Evolutionary conservation across 2,329 filamentous ascomycete genomes (phyloP), one percentile per base, ranked within the genome.

Genomic region (Alternaria novae-zelandiae): DNA sequence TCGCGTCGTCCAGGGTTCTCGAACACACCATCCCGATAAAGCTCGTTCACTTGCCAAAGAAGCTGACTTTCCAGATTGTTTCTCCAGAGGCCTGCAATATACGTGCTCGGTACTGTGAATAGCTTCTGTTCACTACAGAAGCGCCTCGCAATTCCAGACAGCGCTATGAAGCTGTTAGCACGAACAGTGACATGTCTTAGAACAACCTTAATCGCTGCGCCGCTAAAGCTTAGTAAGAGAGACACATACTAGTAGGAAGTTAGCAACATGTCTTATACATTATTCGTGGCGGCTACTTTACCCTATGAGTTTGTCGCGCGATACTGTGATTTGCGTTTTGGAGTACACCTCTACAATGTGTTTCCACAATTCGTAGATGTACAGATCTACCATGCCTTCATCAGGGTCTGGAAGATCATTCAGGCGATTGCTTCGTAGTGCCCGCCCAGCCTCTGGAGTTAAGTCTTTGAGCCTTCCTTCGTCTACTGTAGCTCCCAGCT

Each of bases 11-110:
- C 20, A 11, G 54, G 21, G 25, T 66, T 65, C 3, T 66, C 25
- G 17, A 46, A 63, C 6, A 26, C 6, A 0, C 54, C 60, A n/a
- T 64, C 25, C 13, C 11, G 15, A 46, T 55, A 64, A 1, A 46
- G 12, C 6, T 44, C 32, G 4, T 68, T 51, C 4, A 69, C 70
- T 3, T 45, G 45, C 70, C 69, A 73, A 12, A 73, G 30, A 0
- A 73, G 57, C 32, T 73, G 70, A 21, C 66, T 70, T 21, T 64
- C 68, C 1, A 73, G 28, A 20, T 63, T 17, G 5, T 36, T 47
- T 26, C 49, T 32, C 70, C 70, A 73, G 7, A 72, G n/a, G 12
- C 70, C 70, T 1, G 61, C 70, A 20, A 70, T 9, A n/a, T 70
- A 71, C 23, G 8, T 43, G 26, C 2, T 51, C 8, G 12, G 61